These are phyloP conservation scores for Penicillium hordei DNA, from an alignment of 2,329 filamentous ascomycete genomes.

Conservation along the genomic window DNA sequence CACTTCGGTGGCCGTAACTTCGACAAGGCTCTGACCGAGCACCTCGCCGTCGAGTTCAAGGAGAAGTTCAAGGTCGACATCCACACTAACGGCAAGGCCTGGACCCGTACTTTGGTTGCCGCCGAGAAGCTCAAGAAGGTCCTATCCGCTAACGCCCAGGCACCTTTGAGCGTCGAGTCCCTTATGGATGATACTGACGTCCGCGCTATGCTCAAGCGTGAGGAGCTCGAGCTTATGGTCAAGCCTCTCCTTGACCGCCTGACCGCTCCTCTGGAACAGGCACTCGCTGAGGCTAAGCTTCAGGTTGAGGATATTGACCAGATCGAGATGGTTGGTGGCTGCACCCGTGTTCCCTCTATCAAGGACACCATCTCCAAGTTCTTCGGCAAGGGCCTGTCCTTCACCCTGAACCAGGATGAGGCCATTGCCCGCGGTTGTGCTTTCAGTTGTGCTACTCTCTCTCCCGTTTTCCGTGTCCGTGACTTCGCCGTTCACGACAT, in stretches of 20 bases:
- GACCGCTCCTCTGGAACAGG: conserved; percentile 78
- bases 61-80: conserved; percentile 98
- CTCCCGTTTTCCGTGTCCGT: conserved; percentile 95
- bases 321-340: conserved; percentile 91
- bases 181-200: conserved; percentile 98
- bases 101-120: conserved; percentile 79
- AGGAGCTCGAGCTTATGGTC: conserved; percentile 89
- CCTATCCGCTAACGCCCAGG: conserved; percentile 88
- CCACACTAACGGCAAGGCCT: conserved; percentile 82
- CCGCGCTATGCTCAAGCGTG: conserved; percentile 80
- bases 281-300: conserved; percentile 88
- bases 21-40: conserved; percentile 90
- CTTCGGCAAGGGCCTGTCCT: conserved; percentile 90
- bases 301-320: conserved; percentile 88
- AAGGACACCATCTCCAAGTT: conserved; percentile 87
- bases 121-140: conserved; percentile 99
- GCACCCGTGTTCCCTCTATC: conserved; percentile 87
- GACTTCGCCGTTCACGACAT: conserved; percentile 98
- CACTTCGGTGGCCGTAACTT: conserved; percentile 98
- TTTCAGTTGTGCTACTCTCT: conserved; percentile 96
- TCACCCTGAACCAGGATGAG: conserved; percentile 97
- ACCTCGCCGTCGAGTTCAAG: conserved; percentile 94
- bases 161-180: conserved; percentile 94
- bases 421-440: conserved; percentile 92
- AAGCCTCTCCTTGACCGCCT: conserved; percentile 76